Evolutionary conservation across 768 basidiomycete species (phyloP), one percentile per base, ranked within the genome.

Genomic region (Scleroderma bovista): DNA sequence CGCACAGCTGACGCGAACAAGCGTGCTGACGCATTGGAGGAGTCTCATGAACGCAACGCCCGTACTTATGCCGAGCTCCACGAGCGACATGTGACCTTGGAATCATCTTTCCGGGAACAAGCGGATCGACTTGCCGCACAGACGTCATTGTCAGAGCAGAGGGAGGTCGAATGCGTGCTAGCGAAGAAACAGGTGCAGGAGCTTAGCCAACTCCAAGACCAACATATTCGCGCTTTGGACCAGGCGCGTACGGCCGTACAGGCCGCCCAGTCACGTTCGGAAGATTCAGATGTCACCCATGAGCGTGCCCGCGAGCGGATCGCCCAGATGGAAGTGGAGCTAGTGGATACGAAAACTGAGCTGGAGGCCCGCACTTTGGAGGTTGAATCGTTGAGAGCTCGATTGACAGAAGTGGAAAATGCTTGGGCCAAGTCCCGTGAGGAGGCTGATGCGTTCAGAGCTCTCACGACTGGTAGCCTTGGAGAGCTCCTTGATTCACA

Each of bases 351-450:
- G 11, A 83, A 85, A 37, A 79, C 81, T 13, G 95, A 98, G 51
- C 70, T 96, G 17, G 92, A 95, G 65, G 70, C 81, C 3, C 78
- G 83, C 51, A 78, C 76, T 1, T 72, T 78, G 2, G 94, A 96
- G 64, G 79, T 82, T 15, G 91, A 94, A 53, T 67, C 80, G 9
- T 75, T 84, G 6, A 78, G 80, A 40, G 69, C 74, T 10, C 75
- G 86, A 48, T 69, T 94, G 38, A 72, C 78, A 22, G 90, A 94
- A 47, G 83, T 86, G 38, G 94, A 96, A 70, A 92, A 88, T 61
- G 82, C 87, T 9, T 96, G 93, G 85, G 80, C 88, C 22, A 88
- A 92, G 66, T 91, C 92, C 38, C 82, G 93, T 13, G 88, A 94
- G 69, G 93, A 97, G 72, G 91, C 93, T 3, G 94, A 96, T 65